Conservation (phyloP, 2,329 filamentous ascomycete genomes). For the Stemphylium lycopersici region DNA sequence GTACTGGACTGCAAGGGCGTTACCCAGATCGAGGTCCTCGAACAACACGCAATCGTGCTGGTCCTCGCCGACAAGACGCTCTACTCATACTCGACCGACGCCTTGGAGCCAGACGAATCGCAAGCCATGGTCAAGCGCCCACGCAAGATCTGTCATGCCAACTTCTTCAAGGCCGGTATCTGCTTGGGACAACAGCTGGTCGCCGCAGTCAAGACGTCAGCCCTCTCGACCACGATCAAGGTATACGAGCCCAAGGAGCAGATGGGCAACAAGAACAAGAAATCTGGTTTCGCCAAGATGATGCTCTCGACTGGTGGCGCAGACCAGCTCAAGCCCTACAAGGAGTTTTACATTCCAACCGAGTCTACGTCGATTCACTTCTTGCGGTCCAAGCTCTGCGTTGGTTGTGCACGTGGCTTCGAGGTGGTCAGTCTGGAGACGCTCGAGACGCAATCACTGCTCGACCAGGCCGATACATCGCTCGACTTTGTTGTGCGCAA, state of each 20-base stretch:
- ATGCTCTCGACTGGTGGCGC: conserved; percentile 88
- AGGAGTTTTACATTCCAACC: conserved; percentile 97
- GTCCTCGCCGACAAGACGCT: conserved; percentile 93
- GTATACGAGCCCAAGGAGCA: conserved; percentile 98
- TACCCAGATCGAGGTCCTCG: conserved; percentile 93
- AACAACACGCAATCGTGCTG: conserved; percentile 90
- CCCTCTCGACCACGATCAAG: conserved; percentile 94
- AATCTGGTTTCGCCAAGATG: conserved; percentile 94
- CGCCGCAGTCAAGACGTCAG: conserved; percentile 93
- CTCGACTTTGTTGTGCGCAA: conserved; percentile 95
- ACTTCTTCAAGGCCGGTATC: conserved; percentile 97
- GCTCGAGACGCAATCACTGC: conserved; percentile 94
- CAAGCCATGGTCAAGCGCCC: conserved; percentile 79
- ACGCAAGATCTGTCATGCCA: conserved; percentile 97
- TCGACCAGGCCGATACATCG: conserved; percentile 97
- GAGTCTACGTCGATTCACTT: conserved; percentile 99
- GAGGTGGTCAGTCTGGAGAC: conserved; percentile 97
- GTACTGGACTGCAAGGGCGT: conserved; percentile 87
- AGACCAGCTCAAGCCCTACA: conserved; percentile 82
- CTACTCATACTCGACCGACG: conserved; percentile 85
- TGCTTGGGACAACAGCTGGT: conserved; percentile 93
- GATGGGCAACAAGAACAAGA: conserved; percentile 91
- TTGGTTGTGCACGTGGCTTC: conserved; percentile 93
- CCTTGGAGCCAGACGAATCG: conserved; percentile 80
- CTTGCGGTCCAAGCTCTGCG: conserved; percentile 93